Evolutionary conservation across 805 yeast genomes (phyloP).

Genomic region (Candida nitratophila): DNA sequence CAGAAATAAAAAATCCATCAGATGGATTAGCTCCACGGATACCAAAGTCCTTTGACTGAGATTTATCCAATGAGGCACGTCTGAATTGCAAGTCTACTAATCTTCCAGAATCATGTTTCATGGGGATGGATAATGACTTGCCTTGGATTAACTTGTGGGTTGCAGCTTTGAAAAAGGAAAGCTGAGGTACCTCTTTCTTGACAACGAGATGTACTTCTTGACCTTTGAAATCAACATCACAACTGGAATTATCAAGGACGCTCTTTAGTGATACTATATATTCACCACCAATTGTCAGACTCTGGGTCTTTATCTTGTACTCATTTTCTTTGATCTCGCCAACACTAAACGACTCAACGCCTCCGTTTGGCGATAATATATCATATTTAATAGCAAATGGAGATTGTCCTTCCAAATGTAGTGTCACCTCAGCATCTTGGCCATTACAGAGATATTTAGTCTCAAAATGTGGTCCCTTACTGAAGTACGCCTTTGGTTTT

Average conservation of each 20-base stretch:
- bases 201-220: conserved; percentile 63
- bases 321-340: conserved; percentile 31
- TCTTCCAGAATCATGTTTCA: conserved; percentile 28
- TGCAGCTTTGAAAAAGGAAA: conserved; percentile 24
- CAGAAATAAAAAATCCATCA: conserved; percentile 24
- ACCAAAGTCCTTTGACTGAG: conserved; percentile 2
- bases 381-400: conserved; percentile 73
- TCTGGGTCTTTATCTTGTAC: conserved; percentile 45
- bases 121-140: conserved; percentile 48
- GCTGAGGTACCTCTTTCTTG: conserved; percentile 58
- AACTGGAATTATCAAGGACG: conserved; percentile 68
- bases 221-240: conserved; percentile 63
- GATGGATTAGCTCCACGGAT: conserved; percentile 14
- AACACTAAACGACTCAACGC: conserved; percentile 32
- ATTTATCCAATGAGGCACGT: conserved; percentile 17
- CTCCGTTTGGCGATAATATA: conserved; percentile 49
- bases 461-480: conserved; percentile 12
- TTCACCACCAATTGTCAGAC: conserved; percentile 61
- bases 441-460: conserved; percentile 24
- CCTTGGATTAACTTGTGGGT: conserved; percentile 53
- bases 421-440: conserved; percentile 35
- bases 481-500: conserved; percentile 47
- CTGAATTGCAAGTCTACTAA: conserved; percentile 26
- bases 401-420: conserved; percentile 66
- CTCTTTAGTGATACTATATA: conserved; percentile 57